Evolutionary conservation across 2,329 filamentous ascomycete species (phyloP).

Genomic region (Trichoderma aggressivum): DNA sequence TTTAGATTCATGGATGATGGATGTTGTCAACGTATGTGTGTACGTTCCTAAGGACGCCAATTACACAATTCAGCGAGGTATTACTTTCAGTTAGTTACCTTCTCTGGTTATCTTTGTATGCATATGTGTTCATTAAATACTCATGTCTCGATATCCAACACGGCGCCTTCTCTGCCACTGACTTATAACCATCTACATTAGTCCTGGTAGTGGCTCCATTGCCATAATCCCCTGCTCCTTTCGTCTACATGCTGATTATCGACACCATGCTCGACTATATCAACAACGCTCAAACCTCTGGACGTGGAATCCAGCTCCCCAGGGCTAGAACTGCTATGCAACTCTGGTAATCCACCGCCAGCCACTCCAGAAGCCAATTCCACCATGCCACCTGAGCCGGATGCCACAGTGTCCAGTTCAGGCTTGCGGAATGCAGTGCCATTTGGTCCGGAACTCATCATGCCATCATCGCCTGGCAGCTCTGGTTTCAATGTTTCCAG

Average conservation of each 20-base stretch:
- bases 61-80: no score
- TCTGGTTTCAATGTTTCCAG: not conserved
- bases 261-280: not conserved
- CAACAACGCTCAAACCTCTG: not conserved
- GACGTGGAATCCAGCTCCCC: not conserved
- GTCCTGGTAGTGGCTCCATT: not conserved
- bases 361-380: not conserved
- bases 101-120: not conserved
- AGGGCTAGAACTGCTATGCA: rapidly evolving
- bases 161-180: not conserved
- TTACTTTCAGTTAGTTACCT: no score
- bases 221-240: not conserved
- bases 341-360: not conserved
- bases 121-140: not conserved
- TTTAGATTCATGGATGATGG: not conserved
- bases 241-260: not conserved
- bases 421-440: not conserved
- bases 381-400: not conserved
- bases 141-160: not conserved
- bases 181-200: not conserved
- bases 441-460: not conserved
- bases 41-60: not conserved
- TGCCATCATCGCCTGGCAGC: not conserved
- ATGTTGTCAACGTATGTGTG: not conserved
- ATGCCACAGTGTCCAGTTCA: not conserved